Percentiles rank a stretch among this genome's conserved stretches.
Evolutionary conservation across 2,329 filamentous ascomycete genomes (phyloP).

Genomic region (Camillea tinctor): DNA sequence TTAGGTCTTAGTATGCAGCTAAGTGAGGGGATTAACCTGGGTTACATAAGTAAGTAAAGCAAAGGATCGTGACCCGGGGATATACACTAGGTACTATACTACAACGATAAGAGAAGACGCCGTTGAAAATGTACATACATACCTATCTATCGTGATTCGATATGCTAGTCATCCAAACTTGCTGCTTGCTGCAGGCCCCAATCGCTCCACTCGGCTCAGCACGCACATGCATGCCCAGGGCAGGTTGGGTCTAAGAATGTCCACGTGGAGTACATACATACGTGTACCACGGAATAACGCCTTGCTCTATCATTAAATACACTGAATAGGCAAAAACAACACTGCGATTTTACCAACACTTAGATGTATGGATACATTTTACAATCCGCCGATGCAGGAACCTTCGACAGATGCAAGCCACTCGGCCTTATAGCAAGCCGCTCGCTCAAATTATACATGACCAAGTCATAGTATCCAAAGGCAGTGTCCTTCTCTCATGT

Average conservation of each 20-base stretch:
- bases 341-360: not conserved
- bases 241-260: not conserved
- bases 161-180: not conserved
- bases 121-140: not conserved
- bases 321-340: not conserved
- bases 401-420: constrained; percentile 6
- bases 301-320: not conserved
- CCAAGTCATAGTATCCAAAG: not conserved
- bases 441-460: not conserved
- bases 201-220: not conserved
- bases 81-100: no score
- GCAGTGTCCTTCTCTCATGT: not conserved
- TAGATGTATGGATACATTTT: not conserved
- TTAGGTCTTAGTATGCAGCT: no score
- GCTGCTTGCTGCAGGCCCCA: not conserved
- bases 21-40: no score
- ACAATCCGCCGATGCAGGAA: not conserved
- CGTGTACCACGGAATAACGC: not conserved
- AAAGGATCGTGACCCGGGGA: no score
- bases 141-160: not conserved
- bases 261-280: not conserved
- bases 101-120: no score
- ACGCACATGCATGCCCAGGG: not conserved
- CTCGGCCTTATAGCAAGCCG: constrained; percentile 1
- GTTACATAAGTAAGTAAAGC: no score